Conservation (phyloP, 495 filamentous ascomycete species). For the Parmelia sp. region DNA sequence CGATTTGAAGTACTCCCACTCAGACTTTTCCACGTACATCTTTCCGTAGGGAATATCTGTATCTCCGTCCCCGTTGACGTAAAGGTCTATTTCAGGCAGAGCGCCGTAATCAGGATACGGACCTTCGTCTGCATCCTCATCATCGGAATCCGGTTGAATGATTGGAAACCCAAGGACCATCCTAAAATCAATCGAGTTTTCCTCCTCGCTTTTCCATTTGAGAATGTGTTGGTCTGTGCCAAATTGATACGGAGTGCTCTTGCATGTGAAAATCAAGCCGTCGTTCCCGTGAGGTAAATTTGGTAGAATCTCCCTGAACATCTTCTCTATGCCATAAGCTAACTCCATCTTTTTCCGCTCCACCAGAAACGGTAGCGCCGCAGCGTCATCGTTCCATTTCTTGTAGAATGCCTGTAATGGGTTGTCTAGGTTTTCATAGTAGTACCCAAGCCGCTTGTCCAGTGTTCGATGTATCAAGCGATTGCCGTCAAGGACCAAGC, state of each 20-base stretch:
- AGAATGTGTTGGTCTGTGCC: conserved; percentile 90
- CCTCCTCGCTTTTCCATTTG: conserved; percentile 91
- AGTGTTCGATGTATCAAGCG: conserved; percentile 69
- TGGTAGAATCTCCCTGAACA: conserved; percentile 81
- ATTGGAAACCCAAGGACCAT: conserved; percentile 69
- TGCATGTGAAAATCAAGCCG: conserved; percentile 93
- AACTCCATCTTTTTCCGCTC: conserved; percentile 83
- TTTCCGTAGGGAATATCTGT: conserved; percentile 57
- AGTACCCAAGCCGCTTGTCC: conserved; percentile 83
- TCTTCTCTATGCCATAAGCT: conserved; percentile 80
- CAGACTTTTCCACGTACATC: conserved; percentile 61
- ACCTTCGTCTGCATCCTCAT: conserved; percentile 46
- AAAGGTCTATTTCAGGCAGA: conserved; percentile 50
- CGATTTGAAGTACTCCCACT: conserved; percentile 79
- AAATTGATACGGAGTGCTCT: conserved; percentile 71
- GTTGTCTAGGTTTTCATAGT: conserved; percentile 67
- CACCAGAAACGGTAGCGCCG: conserved; percentile 68
- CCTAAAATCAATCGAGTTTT: conserved; percentile 91
- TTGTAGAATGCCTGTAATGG: conserved; percentile 70
- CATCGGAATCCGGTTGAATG: conserved; percentile 61
- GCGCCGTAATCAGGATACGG: conserved; percentile 51
- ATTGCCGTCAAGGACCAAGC: conserved; percentile 72
- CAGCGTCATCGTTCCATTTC: conserved; percentile 60
- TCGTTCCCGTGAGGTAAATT: conserved; percentile 86
- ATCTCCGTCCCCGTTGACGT: conserved; percentile 47